These are phyloP conservation scores for Starmerella apicola DNA, from an alignment of 805 yeast genomes.

Conservation along the genomic window DNA sequence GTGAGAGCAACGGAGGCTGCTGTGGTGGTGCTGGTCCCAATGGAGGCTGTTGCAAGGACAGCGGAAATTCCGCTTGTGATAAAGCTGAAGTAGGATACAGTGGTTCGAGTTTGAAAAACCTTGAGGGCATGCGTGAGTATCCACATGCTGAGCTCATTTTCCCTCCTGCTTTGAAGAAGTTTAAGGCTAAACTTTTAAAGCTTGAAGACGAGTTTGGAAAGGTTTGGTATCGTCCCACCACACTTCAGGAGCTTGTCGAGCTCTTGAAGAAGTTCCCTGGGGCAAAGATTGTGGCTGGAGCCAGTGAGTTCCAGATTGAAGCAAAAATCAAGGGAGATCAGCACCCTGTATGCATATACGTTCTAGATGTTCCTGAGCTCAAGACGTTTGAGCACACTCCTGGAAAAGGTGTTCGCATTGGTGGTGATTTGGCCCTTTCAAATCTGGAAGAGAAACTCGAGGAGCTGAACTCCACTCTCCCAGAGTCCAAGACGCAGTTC, in stretches of 20 bases:
- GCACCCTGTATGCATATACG: constrained; percentile 32
- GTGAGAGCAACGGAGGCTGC: background rate
- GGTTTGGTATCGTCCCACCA: constrained; percentile 36
- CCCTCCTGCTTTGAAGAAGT: constrained; percentile 29
- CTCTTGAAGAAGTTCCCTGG: constrained; percentile 28
- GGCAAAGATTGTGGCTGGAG: constrained; percentile 36
- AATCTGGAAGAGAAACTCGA: constrained; percentile 31
- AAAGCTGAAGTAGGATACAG: background rate
- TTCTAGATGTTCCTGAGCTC: constrained; percentile 35
- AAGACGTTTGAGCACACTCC: constrained; percentile 28
- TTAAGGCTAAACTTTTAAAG: constrained; percentile 23
- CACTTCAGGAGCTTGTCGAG: constrained; percentile 30
- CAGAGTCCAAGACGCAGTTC: constrained; percentile 27
- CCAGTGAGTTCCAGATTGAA: constrained; percentile 39
- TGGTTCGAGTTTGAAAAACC: background rate
- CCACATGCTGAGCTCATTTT: constrained; percentile 32
- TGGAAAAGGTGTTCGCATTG: constrained; percentile 33
- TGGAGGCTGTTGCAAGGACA: constrained; percentile 2
- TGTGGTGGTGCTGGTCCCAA: background rate
- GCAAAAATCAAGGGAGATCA: constrained; percentile 34
- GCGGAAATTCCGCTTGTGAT: background rate
- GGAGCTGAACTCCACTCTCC: constrained; percentile 19
- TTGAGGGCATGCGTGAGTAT: constrained; percentile 27
- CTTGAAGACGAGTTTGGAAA: constrained; percentile 31
- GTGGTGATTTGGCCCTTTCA: constrained; percentile 34